Base-by-base conservation (phyloP, 2,329 filamentous ascomycete species). In the Cladosporium cucumerinum region DNA sequence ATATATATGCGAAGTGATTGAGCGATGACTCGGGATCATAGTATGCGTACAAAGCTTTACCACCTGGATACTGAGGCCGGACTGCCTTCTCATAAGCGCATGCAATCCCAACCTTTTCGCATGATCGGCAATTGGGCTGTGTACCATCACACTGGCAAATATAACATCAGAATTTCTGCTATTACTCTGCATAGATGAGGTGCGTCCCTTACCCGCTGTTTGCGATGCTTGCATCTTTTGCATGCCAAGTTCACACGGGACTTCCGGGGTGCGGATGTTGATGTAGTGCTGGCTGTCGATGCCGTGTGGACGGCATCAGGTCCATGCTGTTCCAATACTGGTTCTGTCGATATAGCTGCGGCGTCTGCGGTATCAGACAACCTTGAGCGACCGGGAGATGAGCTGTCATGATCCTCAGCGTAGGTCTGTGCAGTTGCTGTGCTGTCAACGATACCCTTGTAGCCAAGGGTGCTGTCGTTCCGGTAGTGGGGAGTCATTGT, bases 1-100 rank as follows among this genome's bases (percentile, higher is more conserved):
- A 46, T 7, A 25, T 21, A 8, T 21, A 46, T 21, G 23, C 39
- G 18, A 43, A n/a, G 36, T 16, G 3, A 18, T n/a, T 21, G n/a
- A 21, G 2, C 8, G 8, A 46, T 23, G 10, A 21, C 18, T 7
- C 21, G 32, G 54, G 7, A 34, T 14, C 6, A 4, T 4, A 21
- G 39, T 43, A 14, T 18, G 51, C 61, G 28, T 39, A 64, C 61
- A 57, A 58, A 18, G 61, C 4, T 28, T 64, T 64, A 11, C 61
- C 61, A 26, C 61, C 61, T 11, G 61, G 61, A 39, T 64, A 64
- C 21, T 58, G 61, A 57, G 55, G 52, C 26, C 61, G 61, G 14
- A 64, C 18, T 12, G 61, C 18, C 36, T 57, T 58, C 21, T 64
- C 61, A 51, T 64, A 64, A 16, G 61, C 55, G 57, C 61, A 64